Base-by-base conservation (phyloP, 2,329 filamentous ascomycete genomes). In the Dichotomopilus funicola region DNA sequence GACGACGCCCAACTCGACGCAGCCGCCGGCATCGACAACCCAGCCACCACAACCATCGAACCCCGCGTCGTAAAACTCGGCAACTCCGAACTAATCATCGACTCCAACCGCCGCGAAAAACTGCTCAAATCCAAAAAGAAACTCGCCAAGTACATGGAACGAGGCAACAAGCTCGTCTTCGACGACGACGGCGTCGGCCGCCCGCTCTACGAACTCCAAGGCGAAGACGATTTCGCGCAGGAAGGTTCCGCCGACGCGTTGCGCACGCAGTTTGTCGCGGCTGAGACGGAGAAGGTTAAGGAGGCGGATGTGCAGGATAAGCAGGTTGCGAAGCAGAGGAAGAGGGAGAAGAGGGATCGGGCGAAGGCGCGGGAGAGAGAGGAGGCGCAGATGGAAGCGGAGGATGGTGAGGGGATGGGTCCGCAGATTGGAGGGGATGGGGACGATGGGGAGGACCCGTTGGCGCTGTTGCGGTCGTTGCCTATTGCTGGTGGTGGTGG, bases 81-180 rank as follows among this genome's bases (percentile, higher is more conserved):
- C 59, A 83, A 87, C 49, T 82, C 88, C 34, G 82, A 89, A 1
- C 78, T 96, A 45, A 75, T 96, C 19, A 84, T 99, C 59, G 94
- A 99, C 74, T 96, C 91, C 10, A 95, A 97, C 71, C 89, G 94
- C 31, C 86, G 91, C 63, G 92, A 96, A 73, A 97, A 96, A 75
- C 81, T 96, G n/a, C 81, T 97, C 62, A 87, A 87, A 66, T 95
- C 89, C 19, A 97, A 96, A 78, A 96, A 96, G 79, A 88, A 95
- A 72, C 81, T 96, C 62, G 80, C 90, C 67, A 94, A 95, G 69
- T 88, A 89, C 76, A 95, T 91, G 76, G 89, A 90, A 67, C 88
- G 87, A 67, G 88, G 89, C 10, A 86, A 82, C 42, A 95, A 94
- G 69, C 75, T 96, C 6, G 79, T 96, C 5, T 99, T 92, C 69